phyloP scores from a whole-genome alignment of 2,329 filamentous ascomycete genomes.

The Periconia macrospinosa region DNA sequence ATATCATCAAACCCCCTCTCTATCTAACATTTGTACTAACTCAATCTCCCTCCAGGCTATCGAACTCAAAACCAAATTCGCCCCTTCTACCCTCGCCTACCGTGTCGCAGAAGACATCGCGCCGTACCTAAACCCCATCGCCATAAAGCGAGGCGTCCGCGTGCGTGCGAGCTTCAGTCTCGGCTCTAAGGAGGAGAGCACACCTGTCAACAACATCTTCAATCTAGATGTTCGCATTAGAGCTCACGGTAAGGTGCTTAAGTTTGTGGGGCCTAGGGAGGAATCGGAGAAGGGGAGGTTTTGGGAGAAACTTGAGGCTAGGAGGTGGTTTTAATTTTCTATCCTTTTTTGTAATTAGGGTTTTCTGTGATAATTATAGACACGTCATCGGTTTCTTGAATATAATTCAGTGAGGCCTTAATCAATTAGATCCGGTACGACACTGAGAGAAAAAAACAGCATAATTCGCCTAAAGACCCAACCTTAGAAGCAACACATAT shows the following conservation, averaged over 20 bases:
- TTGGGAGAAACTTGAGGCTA: conserved; percentile 45
- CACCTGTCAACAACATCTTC: conserved; percentile 45
- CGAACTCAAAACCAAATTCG: conserved; percentile 43
- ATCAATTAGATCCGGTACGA: no score
- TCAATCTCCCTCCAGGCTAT: conserved; percentile 39
- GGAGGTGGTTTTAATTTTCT: conserved; percentile 47
- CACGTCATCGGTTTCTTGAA: no score
- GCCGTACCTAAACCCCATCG: conserved; percentile 43
- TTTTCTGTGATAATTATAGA: no score
- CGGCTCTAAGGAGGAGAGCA: conserved; percentile 29
- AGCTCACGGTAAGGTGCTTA: conserved; percentile 41
- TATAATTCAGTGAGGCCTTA: no score
- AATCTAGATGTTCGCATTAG: conserved; percentile 50
- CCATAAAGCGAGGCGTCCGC: conserved; percentile 47
- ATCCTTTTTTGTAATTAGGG: no score
- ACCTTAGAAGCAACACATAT: no score
- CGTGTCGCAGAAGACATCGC: conserved; percentile 45
- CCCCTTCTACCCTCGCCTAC: conserved; percentile 45
- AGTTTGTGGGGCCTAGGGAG: conserved; percentile 48
- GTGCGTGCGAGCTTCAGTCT: conserved; percentile 51
- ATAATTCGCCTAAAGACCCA: no score
- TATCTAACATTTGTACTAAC: no score
- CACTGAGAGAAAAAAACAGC: no score
- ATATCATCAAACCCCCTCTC: no score
- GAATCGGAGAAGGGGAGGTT: conserved; percentile 46